Base-by-base conservation (phyloP, 257 asterid genomes). In the Oldenlandia corymbosa region DNA sequence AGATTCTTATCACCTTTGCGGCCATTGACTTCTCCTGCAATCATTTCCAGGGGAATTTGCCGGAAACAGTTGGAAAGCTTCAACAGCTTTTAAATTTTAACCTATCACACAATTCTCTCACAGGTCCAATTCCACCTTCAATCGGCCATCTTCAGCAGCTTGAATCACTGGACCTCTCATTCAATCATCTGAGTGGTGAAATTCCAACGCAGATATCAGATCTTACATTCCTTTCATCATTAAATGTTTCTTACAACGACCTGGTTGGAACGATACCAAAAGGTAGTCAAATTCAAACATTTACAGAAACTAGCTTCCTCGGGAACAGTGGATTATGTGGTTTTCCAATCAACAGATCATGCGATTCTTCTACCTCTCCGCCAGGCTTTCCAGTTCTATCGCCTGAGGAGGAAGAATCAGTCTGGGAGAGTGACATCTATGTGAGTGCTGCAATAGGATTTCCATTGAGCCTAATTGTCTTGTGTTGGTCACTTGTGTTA, bases 1-100 rank as follows among this genome's bases (percentile, higher is more conserved):
- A 88, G 68, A 84, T 85, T 39, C 70, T 85, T 36, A 82, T 37
- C 14, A 27, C 59, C 60, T 64, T 62, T 70, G 64, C 66, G 41
- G n/a, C 57, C 62, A 76, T 88, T 7, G 94, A 88, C 74, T 69
- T 83, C 64, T 83, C 96, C 0, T 0, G 52, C 71, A 88, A 88
- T 34, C 60, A 77, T 2, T 81, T 88, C 31, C 18, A 46, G 0
- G 94, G 94, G 30, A n/a, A 2, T 16, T 81, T 85, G 61, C 94
- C 94, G 0, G 21, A 65, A 0, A 50, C 75, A 50, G 7, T 85
- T 26, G 94, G 96, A 27, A 20, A 71, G 10, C 81, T 88, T 60
- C 77, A 42, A 12, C 68, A 77, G 14, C 91, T 88, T 6, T 76
- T 81, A 12, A 39, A 75, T 16, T 83, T 88, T 47, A 88, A 88